Percentiles rank a stretch among this genome's conserved stretches.
Evolutionary conservation across 2,329 filamentous ascomycete species (phyloP).

Genomic region (Diaporthe caulivora): DNA sequence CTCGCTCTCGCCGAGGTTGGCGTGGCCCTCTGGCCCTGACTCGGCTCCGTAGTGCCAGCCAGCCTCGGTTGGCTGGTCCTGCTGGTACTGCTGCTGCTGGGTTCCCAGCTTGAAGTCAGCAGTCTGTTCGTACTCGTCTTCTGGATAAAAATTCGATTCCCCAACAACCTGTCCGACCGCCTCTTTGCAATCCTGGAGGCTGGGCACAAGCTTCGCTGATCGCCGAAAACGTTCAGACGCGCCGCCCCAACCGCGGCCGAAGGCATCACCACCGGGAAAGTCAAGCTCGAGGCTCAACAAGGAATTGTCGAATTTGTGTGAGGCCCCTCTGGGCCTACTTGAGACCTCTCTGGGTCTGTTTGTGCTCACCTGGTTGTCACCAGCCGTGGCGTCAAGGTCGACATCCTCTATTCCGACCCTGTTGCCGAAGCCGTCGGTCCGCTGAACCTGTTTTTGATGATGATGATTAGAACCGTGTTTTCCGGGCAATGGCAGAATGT

Average conservation of each 20-base stretch:
- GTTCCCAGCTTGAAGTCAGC: slow-evolving; percentile 23
- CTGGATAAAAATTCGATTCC: slow-evolving; percentile 22
- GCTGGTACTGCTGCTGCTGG: not conserved
- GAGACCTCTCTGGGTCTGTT: not conserved
- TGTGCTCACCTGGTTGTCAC: slow-evolving; percentile 18
- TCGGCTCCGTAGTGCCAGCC: not conserved
- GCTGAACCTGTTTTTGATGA: not conserved
- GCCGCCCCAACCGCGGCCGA: slow-evolving; percentile 31
- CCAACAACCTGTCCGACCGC: slow-evolving; percentile 20
- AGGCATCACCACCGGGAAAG: slow-evolving; percentile 9
- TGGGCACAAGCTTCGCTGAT: slow-evolving; percentile 30
- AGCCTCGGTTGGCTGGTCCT: not conserved
- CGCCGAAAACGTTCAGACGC: slow-evolving; percentile 32
- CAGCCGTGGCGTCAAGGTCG: not conserved
- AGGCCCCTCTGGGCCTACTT: not conserved
- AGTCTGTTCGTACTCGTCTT: slow-evolving; percentile 10
- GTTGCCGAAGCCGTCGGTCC: not conserved
- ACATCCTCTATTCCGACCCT: not conserved
- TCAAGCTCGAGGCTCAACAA: not conserved
- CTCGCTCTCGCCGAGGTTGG: not conserved
- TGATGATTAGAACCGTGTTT: slow-evolving; percentile 9
- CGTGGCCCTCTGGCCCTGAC: too few species aligned
- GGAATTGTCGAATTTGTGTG: not conserved
- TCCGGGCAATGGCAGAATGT: slow-evolving; percentile 32
- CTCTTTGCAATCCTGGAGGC: slow-evolving; percentile 35